Evolutionary conservation across 2,329 filamentous ascomycete species (phyloP).

Genomic region (Aspergillus sclerotialis): DNA sequence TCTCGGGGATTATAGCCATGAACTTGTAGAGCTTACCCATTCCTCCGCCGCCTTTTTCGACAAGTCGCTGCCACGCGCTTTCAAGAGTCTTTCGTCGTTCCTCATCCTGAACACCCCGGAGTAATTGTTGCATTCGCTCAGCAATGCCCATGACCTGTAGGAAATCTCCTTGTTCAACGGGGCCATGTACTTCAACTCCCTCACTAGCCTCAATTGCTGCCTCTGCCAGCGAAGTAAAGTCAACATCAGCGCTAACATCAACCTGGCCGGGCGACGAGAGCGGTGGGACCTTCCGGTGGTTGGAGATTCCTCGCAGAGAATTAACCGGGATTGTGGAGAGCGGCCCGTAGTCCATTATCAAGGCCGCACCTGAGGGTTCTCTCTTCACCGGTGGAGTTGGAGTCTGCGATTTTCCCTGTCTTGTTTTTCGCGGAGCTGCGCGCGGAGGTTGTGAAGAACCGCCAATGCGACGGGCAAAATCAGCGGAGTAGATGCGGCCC

Average conservation of each 20-base stretch:
- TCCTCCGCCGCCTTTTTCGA: slow-evolving; percentile 73
- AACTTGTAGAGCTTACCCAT: slow-evolving; percentile 97
- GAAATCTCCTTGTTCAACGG: slow-evolving; percentile 77
- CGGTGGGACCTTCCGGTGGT: slow-evolving; percentile 69
- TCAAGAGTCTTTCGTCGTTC: slow-evolving; percentile 58
- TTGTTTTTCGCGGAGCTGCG: slow-evolving; percentile 12
- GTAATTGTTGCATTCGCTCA: slow-evolving; percentile 65
- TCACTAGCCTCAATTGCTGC: slow-evolving; percentile 67
- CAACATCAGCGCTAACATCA: slow-evolving; percentile 87
- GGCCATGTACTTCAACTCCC: slow-evolving; percentile 85
- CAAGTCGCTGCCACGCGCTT: slow-evolving; percentile 68
- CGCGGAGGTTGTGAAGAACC: slow-evolving; percentile 44
- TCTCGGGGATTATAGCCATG: slow-evolving; percentile 81
- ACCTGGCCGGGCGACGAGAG: slow-evolving; percentile 74
- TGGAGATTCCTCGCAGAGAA: slow-evolving; percentile 80
- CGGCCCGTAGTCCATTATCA: slow-evolving; percentile 95
- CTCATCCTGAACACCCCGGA: slow-evolving; percentile 43
- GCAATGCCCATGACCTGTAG: slow-evolving; percentile 73
- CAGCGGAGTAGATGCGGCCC: slow-evolving; percentile 67
- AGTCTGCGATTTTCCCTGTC: slow-evolving; percentile 6
- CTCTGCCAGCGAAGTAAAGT: slow-evolving; percentile 83
- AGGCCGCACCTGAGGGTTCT: slow-evolving; percentile 69
- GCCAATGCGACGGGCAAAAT: slow-evolving; percentile 80
- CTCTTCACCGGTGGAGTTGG: slow-evolving; percentile 46
- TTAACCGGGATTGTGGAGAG: slow-evolving; percentile 72